Conservation (phyloP, 2,329 filamentous ascomycete genomes). For the Fusarium armeniacum region DNA sequence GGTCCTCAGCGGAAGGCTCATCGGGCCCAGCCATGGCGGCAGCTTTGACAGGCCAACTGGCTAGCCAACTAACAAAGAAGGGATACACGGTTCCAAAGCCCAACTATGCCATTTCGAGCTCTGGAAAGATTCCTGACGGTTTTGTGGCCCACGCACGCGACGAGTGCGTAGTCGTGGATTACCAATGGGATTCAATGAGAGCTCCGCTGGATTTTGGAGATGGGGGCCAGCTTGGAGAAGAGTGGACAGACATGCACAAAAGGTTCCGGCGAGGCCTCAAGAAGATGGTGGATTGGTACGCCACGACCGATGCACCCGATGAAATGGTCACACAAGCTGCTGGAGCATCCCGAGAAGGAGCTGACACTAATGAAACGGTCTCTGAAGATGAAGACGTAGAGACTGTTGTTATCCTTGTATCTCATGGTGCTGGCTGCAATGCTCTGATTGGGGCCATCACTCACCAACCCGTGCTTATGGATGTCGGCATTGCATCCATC, state of each 20-base stretch:
- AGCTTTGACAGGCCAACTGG: slow-evolving; percentile 53
- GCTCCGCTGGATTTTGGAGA: slow-evolving; percentile 84
- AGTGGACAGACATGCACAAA: slow-evolving; percentile 96
- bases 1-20: slow-evolving; percentile 47
- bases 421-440: slow-evolving; percentile 96
- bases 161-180: slow-evolving; percentile 88
- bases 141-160: slow-evolving; percentile 93
- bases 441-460: slow-evolving; percentile 93
- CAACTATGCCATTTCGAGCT: slow-evolving; percentile 84
- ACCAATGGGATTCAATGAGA: slow-evolving; percentile 94
- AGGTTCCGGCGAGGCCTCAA: slow-evolving; percentile 86
- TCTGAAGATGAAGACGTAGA: slow-evolving; percentile 75
- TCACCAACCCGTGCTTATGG: slow-evolving; percentile 89
- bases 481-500: slow-evolving; percentile 90
- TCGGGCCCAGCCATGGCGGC: slow-evolving; percentile 53
- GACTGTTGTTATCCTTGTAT: slow-evolving; percentile 87
- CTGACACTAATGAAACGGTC: slow-evolving; percentile 53
- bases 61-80: slow-evolving; percentile 48
- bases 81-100: slow-evolving; percentile 83
- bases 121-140: slow-evolving; percentile 85
- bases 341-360: slow-evolving; percentile 46
- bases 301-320: slow-evolving; percentile 64
- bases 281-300: slow-evolving; percentile 87
- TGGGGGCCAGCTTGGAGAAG: slow-evolving; percentile 89
- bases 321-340: slow-evolving; percentile 62